Evolutionary conservation across 345 rosid genomes (phyloP), one percentile per base, ranked within the genome.

Genomic region (Citrus trifoliata): DNA sequence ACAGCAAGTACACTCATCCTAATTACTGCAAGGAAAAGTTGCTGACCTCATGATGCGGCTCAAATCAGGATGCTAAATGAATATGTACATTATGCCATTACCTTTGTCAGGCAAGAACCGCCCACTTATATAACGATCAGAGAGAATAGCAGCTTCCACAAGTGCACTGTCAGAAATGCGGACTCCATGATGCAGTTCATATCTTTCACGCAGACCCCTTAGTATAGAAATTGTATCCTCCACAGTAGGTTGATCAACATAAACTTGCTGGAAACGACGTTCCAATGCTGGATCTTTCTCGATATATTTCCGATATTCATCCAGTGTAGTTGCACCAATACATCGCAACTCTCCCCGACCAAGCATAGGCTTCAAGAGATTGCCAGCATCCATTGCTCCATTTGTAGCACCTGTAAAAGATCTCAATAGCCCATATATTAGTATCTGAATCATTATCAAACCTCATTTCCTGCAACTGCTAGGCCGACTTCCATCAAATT

Each of bases 341-440:
- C 99, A 97, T 25, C 98, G 91, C 80, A 97, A 77, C 83, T 97
- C 99, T 40, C 99, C 99, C 14, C 99, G 86, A 81, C 99, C 98
- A 80, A 97, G 95, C 99, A 97, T 97, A 10, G 99, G 99, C 81
- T 97, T 97, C 89, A 97, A 85, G 76, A 97, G 89, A 85, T 94
- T 97, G 73, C 99, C 98, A 19, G 98, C 99, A 86, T 97, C 99
- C 99, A 97, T 93, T 4, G 99, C 98, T 70, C 99, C 99, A 86
- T 88, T 93, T 75, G 99, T 97, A 28, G 99, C 98, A 87, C 99
- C 99, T 97, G 84, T 86, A 84, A 83, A 58, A 74, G 72, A 77
- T 65, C 71, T 64, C 38, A 72, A 40, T 10, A 55, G 42, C 30
- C 65, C 10, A 51, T 53, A 40, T 9, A 4, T 55, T 18, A 35